Evolutionary conservation across 257 asterid species (phyloP), one percentile per base, ranked within the genome.

Genomic region (Plantago elongata): DNA sequence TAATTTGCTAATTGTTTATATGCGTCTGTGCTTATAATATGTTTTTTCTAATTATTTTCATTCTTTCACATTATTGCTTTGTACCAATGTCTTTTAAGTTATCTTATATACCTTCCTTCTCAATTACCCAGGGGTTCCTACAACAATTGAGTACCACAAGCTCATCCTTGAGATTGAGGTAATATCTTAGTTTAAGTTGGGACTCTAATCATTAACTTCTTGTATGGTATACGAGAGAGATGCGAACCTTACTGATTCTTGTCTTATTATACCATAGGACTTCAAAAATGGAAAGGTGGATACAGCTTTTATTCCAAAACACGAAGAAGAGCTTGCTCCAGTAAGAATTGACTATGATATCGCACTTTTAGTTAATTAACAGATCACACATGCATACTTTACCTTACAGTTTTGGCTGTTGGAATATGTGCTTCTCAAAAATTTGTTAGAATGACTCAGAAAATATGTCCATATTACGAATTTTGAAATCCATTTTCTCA

Each of bases 221-320:
- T 44, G 22, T 14, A 57, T 44, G 44, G 42, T 56, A 17, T 51
- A 13, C 40, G 40, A 34, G 40, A 34, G 40, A 34, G 40, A 34
- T 9, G 15, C 17, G 38, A 56, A 62, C 45, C 50, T 44, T 45
- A 69, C 43, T 54, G 13, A 29, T 51, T 48, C 51, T 50, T 29
- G 18, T 61, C 22, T 16, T 44, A 9, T 60, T 56, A 43, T 64
- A 65, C 55, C 66, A 45, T 69, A 92, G 99, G 99, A 93, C 82
- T 93, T 93, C 78, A 85, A 77, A 76, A 76, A 74, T 47, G 99
- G 99, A 62, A 87, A 84, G 30, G 96, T 93, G 69, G 99, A 93
- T 68, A 93, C 97, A 7, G 97, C 99, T 58, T 89, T 93, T 71
- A 93, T 93, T 71, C 99, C 99, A 16, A 93, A 89, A 83, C 99